Conservation (phyloP, 2,329 filamentous ascomycete species). For the Dactylellina parvicollis region DNA sequence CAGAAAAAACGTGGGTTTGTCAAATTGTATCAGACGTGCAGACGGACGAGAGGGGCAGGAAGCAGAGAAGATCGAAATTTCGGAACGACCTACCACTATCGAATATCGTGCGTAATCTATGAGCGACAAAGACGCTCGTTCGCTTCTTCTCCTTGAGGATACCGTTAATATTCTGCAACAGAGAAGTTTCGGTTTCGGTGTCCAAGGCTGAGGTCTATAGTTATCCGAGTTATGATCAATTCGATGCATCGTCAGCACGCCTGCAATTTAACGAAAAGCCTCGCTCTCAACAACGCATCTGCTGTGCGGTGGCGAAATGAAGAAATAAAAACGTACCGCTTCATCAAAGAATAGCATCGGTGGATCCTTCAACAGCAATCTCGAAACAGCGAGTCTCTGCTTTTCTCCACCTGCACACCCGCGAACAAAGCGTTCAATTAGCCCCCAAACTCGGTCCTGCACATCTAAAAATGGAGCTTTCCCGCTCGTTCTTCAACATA, state of each 20-base stretch:
- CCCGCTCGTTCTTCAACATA: neutral
- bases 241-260: conserved; percentile 35
- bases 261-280: neutral
- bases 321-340: conserved; percentile 71
- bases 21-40: conserved; percentile 36
- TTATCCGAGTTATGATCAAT: conserved; percentile 42
- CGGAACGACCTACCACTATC: conserved; percentile 69
- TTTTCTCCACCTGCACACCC: conserved; percentile 75
- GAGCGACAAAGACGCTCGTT: conserved; percentile 94
- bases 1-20: conserved; percentile 46
- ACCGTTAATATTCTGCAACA: conserved; percentile 91
- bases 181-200: conserved; percentile 89
- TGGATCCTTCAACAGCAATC: conserved; percentile 86
- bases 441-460: neutral
- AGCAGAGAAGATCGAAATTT: neutral
- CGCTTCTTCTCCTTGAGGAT: conserved; percentile 87
- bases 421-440: conserved; percentile 48
- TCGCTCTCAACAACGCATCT: conserved; percentile 57
- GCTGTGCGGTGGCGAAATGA: conserved; percentile 6
- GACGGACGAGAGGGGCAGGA: conserved; percentile 14
- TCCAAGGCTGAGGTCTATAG: conserved; percentile 81
- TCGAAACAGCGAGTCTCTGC: conserved; percentile 84
- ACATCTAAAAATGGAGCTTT: conserved; percentile 35
- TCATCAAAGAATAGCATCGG: conserved; percentile 94
- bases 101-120: conserved; percentile 89